phyloP scores from a whole-genome alignment of 192 early-diverging fungal species.

The Chytriomyces hyalinus region DNA sequence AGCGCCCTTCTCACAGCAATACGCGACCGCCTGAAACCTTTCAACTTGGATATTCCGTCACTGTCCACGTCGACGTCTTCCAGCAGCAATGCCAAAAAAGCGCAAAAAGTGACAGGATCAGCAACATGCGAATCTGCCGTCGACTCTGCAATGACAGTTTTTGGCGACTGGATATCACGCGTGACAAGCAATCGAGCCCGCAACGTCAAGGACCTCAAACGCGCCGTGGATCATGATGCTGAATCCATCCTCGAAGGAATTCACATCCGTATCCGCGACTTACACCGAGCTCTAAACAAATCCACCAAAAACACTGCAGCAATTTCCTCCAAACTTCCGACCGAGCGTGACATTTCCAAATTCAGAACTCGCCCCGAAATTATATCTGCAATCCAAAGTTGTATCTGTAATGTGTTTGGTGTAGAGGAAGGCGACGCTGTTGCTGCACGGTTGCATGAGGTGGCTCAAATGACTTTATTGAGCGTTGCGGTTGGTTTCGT shows the following conservation, averaged over 20 bases:
- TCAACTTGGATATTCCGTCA: neutral
- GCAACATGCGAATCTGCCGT: neutral
- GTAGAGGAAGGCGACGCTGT: slow-evolving; percentile 6
- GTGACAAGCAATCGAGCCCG: neutral
- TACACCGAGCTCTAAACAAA: neutral
- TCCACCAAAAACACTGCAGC: neutral
- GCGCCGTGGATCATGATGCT: neutral
- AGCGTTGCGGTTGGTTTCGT: slow-evolving; percentile 21
- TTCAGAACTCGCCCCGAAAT: neutral
- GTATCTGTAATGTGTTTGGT: slow-evolving; percentile 1
- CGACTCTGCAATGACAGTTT: neutral
- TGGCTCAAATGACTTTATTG: neutral
- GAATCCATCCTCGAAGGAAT: neutral
- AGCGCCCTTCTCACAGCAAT: neutral
- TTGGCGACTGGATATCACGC: neutral
- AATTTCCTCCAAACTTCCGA: neutral
- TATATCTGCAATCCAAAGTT: neutral
- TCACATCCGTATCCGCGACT: neutral
- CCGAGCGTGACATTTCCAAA: too few species aligned
- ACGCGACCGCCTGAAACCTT: slow-evolving; percentile 14
- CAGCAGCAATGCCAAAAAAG: neutral
- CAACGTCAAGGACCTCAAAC: neutral
- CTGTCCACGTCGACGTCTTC: neutral
- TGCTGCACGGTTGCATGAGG: slow-evolving; percentile 9
- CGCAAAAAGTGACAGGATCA: neutral